These are phyloP conservation scores for Wallemia mellicola DNA, from an alignment of 1,284 basidiomycete genomes.

Conservation along the genomic window DNA sequence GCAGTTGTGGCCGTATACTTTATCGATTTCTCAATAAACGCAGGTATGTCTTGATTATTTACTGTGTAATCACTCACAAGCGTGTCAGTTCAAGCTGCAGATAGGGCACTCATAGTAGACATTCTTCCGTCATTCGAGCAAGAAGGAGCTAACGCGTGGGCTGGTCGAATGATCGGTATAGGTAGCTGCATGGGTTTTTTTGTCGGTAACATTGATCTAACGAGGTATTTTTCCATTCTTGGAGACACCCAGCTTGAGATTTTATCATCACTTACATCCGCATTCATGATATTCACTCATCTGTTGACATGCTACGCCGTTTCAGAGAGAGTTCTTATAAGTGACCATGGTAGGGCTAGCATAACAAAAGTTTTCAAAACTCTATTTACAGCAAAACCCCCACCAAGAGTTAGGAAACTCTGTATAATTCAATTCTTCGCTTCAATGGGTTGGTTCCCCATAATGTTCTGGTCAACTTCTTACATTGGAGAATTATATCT, in stretches of 20 bases:
- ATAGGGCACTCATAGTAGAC: slow-evolving; percentile 21
- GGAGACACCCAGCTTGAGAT: slow-evolving; percentile 51
- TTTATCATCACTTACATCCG: slow-evolving; percentile 21
- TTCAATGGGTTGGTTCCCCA: slow-evolving; percentile 62
- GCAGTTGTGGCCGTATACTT: slow-evolving; percentile 62
- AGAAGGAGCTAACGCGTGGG: slow-evolving; percentile 77
- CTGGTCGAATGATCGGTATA: slow-evolving; percentile 53
- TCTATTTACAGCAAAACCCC: background rate
- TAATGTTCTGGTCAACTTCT: slow-evolving; percentile 57
- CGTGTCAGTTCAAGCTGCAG: slow-evolving; percentile 18
- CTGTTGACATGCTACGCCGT: slow-evolving; percentile 23
- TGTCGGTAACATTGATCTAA: slow-evolving; percentile 44
- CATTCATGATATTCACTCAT: slow-evolving; percentile 19
- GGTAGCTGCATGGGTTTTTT: slow-evolving; percentile 63
- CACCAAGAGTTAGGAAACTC: background rate
- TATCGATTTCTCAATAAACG: slow-evolving; percentile 82
- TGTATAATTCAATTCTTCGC: slow-evolving; percentile 36
- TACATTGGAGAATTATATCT: slow-evolving; percentile 69
- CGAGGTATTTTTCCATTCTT: slow-evolving; percentile 30
- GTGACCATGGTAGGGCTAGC: slow-evolving; percentile 9
- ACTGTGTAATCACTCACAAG: too few species aligned
- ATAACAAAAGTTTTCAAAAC: background rate
- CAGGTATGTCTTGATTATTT: too few species aligned
- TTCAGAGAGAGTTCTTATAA: slow-evolving; percentile 42
- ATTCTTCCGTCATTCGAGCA: slow-evolving; percentile 31